Evolutionary conservation across 257 asterid species (phyloP).

Genomic region (Fraxinus quadrangulata): DNA sequence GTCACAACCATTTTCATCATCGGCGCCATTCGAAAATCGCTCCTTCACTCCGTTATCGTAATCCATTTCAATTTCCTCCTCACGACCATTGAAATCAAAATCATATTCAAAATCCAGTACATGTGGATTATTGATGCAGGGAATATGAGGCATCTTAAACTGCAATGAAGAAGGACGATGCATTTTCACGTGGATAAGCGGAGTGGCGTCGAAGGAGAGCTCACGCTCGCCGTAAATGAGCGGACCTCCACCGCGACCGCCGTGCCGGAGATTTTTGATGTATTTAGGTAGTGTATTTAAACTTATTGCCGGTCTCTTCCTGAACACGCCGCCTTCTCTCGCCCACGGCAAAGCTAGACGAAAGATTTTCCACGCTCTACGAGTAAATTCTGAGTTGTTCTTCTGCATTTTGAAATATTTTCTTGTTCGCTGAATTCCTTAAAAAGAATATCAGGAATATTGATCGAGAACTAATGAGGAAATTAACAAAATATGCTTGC

Average conservation of each 20-base stretch:
- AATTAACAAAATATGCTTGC: no score
- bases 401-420: conserved; percentile 36
- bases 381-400: conserved; percentile 33
- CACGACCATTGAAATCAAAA: conserved; percentile 39
- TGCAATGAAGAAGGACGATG: conserved; percentile 73
- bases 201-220: conserved; percentile 70
- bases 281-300: conserved; percentile 41
- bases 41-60: conserved; percentile 3
- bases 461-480: neutral
- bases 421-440: neutral
- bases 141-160: conserved; percentile 67
- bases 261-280: conserved; percentile 48
- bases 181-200: conserved; percentile 57
- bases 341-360: conserved; percentile 64
- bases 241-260: conserved; percentile 25
- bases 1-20: conserved; percentile 22
- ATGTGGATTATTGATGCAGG: conserved; percentile 64
- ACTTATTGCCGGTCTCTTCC: conserved; percentile 36
- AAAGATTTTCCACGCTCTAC: conserved; percentile 57
- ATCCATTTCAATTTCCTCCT: neutral
- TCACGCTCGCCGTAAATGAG: conserved; percentile 65
- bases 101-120: conserved; percentile 62
- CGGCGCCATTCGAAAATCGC: conserved; percentile 22
- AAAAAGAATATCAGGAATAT: neutral
- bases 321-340: conserved; percentile 54